These are phyloP conservation scores for Candida argentea DNA, from an alignment of 805 yeast genomes.

Conservation along the genomic window DNA sequence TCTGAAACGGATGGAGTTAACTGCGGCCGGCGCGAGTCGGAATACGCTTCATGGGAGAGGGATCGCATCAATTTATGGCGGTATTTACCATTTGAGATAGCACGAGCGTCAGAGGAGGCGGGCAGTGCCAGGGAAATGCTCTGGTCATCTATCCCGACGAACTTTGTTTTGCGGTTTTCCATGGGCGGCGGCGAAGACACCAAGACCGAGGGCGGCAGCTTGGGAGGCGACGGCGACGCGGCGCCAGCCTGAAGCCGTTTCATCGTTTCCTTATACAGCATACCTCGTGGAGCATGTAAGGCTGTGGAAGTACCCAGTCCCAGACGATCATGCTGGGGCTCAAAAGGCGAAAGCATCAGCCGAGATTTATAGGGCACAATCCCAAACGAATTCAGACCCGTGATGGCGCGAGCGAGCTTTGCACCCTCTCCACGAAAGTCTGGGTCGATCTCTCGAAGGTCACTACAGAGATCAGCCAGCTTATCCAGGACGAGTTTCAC, in stretches of 20 bases:
- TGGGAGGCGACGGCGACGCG: slow-evolving; percentile 4
- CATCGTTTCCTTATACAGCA: slow-evolving; percentile 27
- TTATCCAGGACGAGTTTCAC: slow-evolving; percentile 22
- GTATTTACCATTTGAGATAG: no score
- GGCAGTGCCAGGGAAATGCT: no score
- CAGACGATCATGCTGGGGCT: slow-evolving; percentile 3
- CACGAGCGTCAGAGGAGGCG: no score
- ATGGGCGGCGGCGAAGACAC: slow-evolving; percentile 1
- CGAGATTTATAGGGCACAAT: slow-evolving; percentile 31
- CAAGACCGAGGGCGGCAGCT: slow-evolving; percentile 4
- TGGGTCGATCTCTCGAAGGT: slow-evolving; percentile 26
- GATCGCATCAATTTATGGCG: no score
- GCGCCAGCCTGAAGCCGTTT: slow-evolving; percentile 13
- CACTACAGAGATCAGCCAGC: slow-evolving; percentile 24
- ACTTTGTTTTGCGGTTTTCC: no score
- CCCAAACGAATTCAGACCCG: slow-evolving; percentile 33
- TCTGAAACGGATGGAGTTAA: no score
- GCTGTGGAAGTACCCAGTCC: no score
- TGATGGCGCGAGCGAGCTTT: slow-evolving; percentile 29
- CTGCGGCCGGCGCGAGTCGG: no score
- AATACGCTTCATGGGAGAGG: no score
- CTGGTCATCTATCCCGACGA: no score
- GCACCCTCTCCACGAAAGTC: slow-evolving; percentile 32
- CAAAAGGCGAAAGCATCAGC: slow-evolving; percentile 26
- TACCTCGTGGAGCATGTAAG: no score